A percentile compares a stretch with the other conserved stretches of the same genome.
Evolutionary conservation across 148 eudicot species (phyloP).

Genomic region (Fagopyrum homotropicum): DNA sequence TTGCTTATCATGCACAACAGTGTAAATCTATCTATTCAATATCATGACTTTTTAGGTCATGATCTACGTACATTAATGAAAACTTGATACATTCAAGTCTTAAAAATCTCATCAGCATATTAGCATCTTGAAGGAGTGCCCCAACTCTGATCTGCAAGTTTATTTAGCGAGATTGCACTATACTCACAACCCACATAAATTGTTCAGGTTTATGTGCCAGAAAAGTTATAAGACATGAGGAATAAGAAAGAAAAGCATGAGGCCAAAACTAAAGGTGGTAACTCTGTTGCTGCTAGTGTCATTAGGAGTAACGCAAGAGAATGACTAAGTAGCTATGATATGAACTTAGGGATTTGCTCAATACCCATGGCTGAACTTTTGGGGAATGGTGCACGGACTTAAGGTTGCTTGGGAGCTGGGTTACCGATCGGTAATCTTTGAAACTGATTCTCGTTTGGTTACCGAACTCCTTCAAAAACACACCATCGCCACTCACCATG

Average conservation of each 20-base stretch:
- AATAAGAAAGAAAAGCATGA: slow-evolving; percentile 10
- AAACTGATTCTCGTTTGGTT: no score
- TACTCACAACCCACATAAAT: slow-evolving; percentile 87
- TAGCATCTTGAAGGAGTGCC: slow-evolving; percentile 75
- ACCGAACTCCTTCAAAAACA: no score
- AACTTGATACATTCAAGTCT: neutral
- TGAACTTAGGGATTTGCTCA: no score
- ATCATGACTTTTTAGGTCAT: neutral
- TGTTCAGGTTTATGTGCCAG: slow-evolving; percentile 68
- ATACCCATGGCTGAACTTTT: no score
- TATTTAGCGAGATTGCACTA: slow-evolving; percentile 81
- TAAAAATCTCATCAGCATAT: slow-evolving; percentile 59
- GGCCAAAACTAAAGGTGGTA: neutral
- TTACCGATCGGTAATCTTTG: no score
- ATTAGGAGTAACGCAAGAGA: no score
- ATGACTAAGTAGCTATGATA: no score
- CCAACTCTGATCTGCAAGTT: slow-evolving; percentile 76
- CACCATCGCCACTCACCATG: no score
- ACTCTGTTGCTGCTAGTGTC: no score
- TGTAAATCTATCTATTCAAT: neutral
- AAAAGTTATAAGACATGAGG: neutral
- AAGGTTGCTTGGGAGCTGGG: no score
- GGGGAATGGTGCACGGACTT: no score
- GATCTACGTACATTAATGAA: neutral
- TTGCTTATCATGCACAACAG: neutral